Base-by-base conservation (phyloP, 805 yeast species). In the Metschnikowia orientalis region DNA sequence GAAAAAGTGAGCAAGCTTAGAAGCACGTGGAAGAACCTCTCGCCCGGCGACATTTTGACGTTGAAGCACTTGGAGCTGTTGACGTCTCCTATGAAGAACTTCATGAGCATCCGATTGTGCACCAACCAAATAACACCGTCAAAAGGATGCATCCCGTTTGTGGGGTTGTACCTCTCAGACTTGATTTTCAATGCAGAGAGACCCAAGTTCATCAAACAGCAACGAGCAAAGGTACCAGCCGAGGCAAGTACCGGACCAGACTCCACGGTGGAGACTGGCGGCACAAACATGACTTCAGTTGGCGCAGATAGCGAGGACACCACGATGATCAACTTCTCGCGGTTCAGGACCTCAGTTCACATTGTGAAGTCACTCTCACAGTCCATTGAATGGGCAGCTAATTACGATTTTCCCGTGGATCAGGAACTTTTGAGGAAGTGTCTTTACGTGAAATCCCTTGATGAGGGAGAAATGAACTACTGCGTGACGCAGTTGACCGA, bases 141-240 rank as follows among this genome's bases (percentile, higher is more conserved):
- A 4, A 66, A 65, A 37, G 97, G 97, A 2, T 79, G 94, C 46
- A 77, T 90, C 32, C 97, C 98, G 14, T 90, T 89, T 54, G 75
- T 89, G 33, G 96, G 95, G 1, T 66, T 90, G 18, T 88, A 86
- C 48, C 56, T 90, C 28, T 79, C 89, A 3, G 97, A 90, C 54
- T 66, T 90, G 47, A 76, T 85, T 1, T 75, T 81, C 50, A 87
- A 86, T 54, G 73, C 80, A 3, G 82, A 79, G 43, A 57, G 79
- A 38, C 76, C 81, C 0, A 69, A 75, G 8, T 61, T 63, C 34
- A 56, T 74, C 24, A 58, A 56, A 34, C 29, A n/a, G 34, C 21
- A 6, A 21, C 23, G 6, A 14, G 18, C 24, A 32, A 27, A 14
- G 24, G 30, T 10, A 24, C 30, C 9, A 19, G 28, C 8, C 21